These are phyloP conservation scores for Plasmodium relictum DNA, from an alignment of 169 alveolate species.

Conservation along the genomic window DNA sequence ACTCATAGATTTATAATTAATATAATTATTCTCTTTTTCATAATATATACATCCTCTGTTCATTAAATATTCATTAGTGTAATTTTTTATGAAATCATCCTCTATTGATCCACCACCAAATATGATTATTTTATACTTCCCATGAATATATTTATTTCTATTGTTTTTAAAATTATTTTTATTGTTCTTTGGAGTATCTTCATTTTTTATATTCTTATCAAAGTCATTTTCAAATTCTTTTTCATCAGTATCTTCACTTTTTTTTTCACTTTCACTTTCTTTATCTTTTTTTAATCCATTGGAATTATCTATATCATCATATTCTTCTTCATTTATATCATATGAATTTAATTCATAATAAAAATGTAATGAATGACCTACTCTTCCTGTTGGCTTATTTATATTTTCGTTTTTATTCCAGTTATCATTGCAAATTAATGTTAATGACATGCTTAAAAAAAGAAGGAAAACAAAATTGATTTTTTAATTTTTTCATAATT, in stretches of 20 bases:
- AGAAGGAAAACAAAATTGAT: background rate
- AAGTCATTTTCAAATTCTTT: background rate
- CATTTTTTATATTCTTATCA: background rate
- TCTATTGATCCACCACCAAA: constrained; percentile 74
- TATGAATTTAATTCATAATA: constrained; percentile 44
- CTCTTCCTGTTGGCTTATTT: constrained; percentile 48
- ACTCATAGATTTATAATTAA: constrained; percentile 7
- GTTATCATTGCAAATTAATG: constrained; percentile 51
- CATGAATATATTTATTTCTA: constrained; percentile 12
- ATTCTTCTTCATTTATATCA: constrained; percentile 8
- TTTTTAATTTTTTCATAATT: background rate
- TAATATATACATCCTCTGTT: background rate
- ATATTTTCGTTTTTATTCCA: constrained; percentile 10
- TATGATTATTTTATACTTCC: constrained; percentile 41
- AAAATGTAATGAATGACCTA: constrained; percentile 73
- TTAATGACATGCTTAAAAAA: constrained; percentile 63
- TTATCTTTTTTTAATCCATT: constrained; percentile 2
- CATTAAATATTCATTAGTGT: constrained; percentile 33
- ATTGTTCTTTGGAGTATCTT: background rate
- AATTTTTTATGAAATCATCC: constrained; percentile 32
- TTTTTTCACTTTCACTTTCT: background rate
- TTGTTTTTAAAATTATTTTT: background rate
- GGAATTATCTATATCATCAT: background rate
- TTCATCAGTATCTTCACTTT: background rate
- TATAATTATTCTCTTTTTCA: background rate